These are phyloP conservation scores for Phytophthora cactorum DNA, from an alignment of 352 stramenopile species.

Conservation along the genomic window DNA sequence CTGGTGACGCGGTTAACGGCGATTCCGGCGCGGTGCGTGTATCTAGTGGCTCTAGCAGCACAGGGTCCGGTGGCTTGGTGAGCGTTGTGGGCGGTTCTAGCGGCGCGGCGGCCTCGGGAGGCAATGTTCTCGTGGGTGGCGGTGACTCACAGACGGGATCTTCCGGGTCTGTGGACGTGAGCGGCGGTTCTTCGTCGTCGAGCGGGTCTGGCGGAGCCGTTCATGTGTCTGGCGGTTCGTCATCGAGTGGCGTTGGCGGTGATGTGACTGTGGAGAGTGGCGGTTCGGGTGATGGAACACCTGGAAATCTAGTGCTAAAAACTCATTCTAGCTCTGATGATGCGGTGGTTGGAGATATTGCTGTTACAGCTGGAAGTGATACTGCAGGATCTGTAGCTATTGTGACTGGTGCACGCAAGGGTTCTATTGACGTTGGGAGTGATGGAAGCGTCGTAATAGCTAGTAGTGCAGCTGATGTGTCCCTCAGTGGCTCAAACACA, in stretches of 20 bases:
- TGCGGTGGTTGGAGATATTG: constrained; percentile 13
- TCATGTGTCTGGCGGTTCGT: constrained; percentile 24
- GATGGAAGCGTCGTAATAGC: constrained; percentile 23
- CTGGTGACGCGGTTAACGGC: no score
- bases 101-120: no score
- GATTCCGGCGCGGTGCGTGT: no score
- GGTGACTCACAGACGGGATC: constrained; percentile 13
- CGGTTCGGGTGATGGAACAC: not conserved
- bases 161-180: constrained; percentile 23
- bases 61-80: no score
- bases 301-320: constrained; percentile 19
- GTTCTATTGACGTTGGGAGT: constrained; percentile 25
- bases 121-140: constrained; percentile 14
- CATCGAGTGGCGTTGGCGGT: constrained; percentile 13
- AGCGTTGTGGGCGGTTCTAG: no score
- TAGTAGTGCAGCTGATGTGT: constrained; percentile 23
- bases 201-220: constrained; percentile 24
- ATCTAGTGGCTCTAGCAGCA: no score
- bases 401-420: constrained; percentile 23
- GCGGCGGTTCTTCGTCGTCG: constrained; percentile 22
- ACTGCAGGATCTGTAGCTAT: constrained; percentile 33
- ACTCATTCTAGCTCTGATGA: constrained; percentile 8
- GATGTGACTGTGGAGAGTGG: constrained; percentile 18
- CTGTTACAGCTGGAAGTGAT: constrained; percentile 19
- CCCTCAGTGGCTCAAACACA: constrained; percentile 22